A percentile compares a stretch with the other conserved stretches of the same genome.
Conservation (phyloP, 2,329 filamentous ascomycete genomes). For the Fusarium oligoseptatum region DNA sequence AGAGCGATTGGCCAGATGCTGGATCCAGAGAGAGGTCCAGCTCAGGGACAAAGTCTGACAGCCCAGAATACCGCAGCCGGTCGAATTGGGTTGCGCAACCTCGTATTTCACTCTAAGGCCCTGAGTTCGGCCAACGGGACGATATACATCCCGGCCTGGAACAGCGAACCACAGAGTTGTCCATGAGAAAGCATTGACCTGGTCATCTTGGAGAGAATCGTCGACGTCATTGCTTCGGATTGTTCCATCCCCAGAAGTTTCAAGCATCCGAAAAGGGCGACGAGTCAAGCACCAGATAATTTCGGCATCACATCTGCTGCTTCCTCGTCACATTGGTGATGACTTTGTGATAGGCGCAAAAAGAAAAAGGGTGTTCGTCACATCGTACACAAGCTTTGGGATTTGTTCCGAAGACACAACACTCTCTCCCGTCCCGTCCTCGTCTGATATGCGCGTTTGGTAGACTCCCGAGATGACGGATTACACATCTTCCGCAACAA, state of each 20-base stretch:
- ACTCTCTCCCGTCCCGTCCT: neutral
- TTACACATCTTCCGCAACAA: constrained; percentile 35
- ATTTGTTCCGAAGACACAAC: constrained; percentile 26
- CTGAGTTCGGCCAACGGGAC: constrained; percentile 6
- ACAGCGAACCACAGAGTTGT: constrained; percentile 12
- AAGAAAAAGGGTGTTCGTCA: neutral
- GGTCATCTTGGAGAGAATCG: neutral
- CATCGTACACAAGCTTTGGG: constrained; percentile 27
- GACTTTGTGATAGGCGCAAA: constrained; percentile 6
- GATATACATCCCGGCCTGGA: constrained; percentile 5
- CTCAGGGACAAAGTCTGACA: constrained; percentile 11
- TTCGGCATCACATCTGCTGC: neutral
- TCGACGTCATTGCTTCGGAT: constrained; percentile 18
- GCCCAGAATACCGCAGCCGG: constrained; percentile 9
- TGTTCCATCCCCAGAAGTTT: neutral
- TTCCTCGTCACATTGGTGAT: neutral
- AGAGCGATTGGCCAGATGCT: constrained; percentile 27
- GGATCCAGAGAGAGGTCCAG: neutral
- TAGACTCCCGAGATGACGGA: constrained; percentile 22
- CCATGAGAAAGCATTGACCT: constrained; percentile 15
- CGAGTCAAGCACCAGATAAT: neutral
- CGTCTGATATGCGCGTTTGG: constrained; percentile 2
- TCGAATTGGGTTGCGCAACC: constrained; percentile 23
- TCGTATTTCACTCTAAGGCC: constrained; percentile 28
- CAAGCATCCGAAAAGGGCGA: neutral